Conservation (phyloP, 75 land plant genomes). For the Isoetes taiwanensis region DNA sequence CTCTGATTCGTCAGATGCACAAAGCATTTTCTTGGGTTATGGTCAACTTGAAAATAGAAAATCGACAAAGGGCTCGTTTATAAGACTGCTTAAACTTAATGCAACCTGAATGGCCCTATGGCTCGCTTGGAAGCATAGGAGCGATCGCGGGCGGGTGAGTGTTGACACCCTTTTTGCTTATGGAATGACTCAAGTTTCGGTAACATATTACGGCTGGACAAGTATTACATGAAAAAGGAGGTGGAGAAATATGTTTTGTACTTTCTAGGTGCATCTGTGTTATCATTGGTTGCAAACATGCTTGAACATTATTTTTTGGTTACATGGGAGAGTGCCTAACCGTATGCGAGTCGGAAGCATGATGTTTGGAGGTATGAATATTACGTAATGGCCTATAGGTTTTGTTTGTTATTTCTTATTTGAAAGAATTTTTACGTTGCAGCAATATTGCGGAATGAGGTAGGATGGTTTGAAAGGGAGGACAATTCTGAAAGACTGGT, state of each 20-base stretch:
- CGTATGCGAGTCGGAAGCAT: not conserved
- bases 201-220: not conserved
- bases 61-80: conserved; percentile 14
- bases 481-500: not conserved
- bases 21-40: too few species aligned
- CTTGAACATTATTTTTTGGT: not conserved
- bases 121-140: conserved; percentile 24
- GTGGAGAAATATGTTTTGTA: conserved; percentile 2
- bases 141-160: conserved; percentile 28
- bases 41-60: too few species aligned
- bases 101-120: conserved; percentile 32
- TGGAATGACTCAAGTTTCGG: too few species aligned
- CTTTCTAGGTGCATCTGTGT: not conserved
- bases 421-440: too few species aligned
- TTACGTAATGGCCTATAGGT: not conserved
- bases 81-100: conserved; percentile 21
- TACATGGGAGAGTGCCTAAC: conserved; percentile 7
- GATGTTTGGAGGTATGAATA: not conserved
- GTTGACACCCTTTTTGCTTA: too few species aligned
- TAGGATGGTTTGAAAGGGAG: not conserved
- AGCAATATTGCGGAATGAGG: not conserved
- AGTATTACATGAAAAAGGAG: conserved; percentile 1
- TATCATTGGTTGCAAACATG: not conserved
- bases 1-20: too few species aligned
- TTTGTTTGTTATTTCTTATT: too few species aligned